Base-by-base conservation (phyloP, 768 basidiomycete genomes). In the Tremella mesenterica region DNA sequence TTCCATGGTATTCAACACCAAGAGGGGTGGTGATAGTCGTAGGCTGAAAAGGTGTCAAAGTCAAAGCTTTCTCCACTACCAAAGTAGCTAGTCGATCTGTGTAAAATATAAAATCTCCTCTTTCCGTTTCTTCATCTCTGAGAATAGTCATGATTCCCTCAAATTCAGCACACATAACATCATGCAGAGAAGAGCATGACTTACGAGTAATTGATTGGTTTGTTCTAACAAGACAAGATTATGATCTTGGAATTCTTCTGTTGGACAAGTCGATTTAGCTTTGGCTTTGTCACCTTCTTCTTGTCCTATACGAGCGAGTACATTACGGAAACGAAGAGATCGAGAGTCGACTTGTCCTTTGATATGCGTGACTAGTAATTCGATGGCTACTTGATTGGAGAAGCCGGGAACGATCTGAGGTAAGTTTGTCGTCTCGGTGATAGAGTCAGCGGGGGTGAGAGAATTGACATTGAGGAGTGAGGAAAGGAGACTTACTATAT, bases 81-180 rank as follows among this genome's bases (percentile, higher is more conserved):
- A 88, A 73, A 0, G 88, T 90, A 0, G 92, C 81, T 1, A 97
- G 75, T 16, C 93, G 80, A 69, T 95, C 90, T 0, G 82, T 81
- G 67, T 89, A 90, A 77, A 95, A 93, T 33, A 96, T 83, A 65
- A 96, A 97, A 66, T 96, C 90, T 61, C 86, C 86, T 16, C 83
- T 77, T 12, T 75, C 75, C 0, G 86, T 84, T n/a, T 75, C 78
- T 51, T 75, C 76, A 61, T 89, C 84, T 7, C 93, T 80, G 20
- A 99, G 67, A 23, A 86, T 83, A 0, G 93, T 96, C 69, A 85
- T 85, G 5, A 96, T 91, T 0, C 90, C 91, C 88, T 93, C 23
- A 30, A 41, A 29, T 27, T 56, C 39, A 56, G 52, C 45, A 12
- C n/a, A n/a, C n/a, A n/a, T 6, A 4, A 31, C 18, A 26, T 18